Evolutionary conservation across 164 flowering plant genomes (phyloP).

Genomic region (Hamamelis virginiana): DNA sequence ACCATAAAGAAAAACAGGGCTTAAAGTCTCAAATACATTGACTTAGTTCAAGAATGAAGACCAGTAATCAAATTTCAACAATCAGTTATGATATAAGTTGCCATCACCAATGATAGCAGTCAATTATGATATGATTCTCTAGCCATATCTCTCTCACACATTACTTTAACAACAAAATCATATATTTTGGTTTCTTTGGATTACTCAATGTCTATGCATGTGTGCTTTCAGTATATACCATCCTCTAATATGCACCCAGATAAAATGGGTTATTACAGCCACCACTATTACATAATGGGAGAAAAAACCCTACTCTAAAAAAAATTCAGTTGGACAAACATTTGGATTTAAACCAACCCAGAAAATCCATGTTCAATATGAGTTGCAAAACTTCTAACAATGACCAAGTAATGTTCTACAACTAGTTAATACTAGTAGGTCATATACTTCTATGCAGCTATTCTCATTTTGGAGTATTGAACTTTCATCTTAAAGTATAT

Average conservation of each 20-base stretch:
- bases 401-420: no score
- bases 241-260: background rate
- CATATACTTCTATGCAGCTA: background rate
- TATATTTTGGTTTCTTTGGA: background rate
- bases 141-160: background rate
- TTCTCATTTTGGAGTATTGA: background rate
- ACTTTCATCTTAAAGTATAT: background rate
- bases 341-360: background rate
- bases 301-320: background rate
- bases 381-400: no score
- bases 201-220: background rate
- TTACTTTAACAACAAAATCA: no score
- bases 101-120: no score
- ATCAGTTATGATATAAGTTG: no score
- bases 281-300: no score
- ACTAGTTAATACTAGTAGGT: background rate
- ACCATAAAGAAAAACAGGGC: no score
- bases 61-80: no score
- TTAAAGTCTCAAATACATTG: no score
- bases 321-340: background rate
- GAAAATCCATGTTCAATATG: background rate
- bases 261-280: background rate
- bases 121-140: no score
- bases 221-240: background rate
- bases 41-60: no score